Base-by-base conservation (phyloP, 2,329 filamentous ascomycete species). In the Xylaria sp. region DNA sequence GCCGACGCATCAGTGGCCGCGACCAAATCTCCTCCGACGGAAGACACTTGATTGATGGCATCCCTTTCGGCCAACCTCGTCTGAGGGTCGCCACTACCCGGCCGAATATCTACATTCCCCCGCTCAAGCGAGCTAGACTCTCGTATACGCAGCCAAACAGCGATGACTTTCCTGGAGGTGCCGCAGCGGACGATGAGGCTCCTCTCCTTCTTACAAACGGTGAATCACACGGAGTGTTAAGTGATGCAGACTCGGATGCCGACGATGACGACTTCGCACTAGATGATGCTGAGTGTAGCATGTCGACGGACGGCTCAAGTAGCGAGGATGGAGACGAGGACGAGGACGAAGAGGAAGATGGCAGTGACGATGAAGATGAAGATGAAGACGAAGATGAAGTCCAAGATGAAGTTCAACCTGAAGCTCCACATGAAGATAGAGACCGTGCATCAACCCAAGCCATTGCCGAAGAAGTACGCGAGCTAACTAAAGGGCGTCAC, bases 1-100 rank as follows among this genome's bases (percentile, higher is more conserved):
- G 88, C 50, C 84, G 93, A 68, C 86, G 87, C 57, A 78, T 96
- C 11, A 89, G 87, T 60, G 94, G 94, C 25, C 87, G 94, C 50
- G 82, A 90, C 67, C 94, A 97, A 75, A 96, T 97, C 56, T 88
- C 90, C 0, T 71, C 79, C 1, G 90, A 92, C 74, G 94, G 94
- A 3, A 89, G 84, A 68, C 93, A 94, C 73, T 82, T 97, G 5
- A 84, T 95, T 11, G 94, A 98, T 74, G 94, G 94, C 3, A 82
- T 97, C 19, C 86, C 92, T 0, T 97, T 94, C 74, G 94, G 94
- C 2, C 85, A 89, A 63, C 88, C 90, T 0, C 87, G 87, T 72
- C 78, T 94, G 8, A 85, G 85, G 69, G 72, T 78, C 1, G 81
- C 84, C 0, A 81, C 82, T 7, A 82, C 83, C 60, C 84, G 92